phyloP scores from a whole-genome alignment of 257 asterid genomes.

The Solanum ossicruentum region DNA sequence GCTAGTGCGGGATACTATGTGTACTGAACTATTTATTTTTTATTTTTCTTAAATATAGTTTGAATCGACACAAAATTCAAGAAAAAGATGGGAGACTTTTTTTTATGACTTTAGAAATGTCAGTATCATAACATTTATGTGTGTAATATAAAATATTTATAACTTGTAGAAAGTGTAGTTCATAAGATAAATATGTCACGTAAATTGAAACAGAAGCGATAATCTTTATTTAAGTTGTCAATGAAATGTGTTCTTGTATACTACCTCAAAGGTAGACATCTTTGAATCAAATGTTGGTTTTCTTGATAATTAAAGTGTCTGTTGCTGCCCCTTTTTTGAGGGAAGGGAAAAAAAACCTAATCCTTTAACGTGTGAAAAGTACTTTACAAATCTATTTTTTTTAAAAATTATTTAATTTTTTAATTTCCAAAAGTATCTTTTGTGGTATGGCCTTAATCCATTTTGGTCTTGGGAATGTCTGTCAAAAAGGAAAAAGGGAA shows the following conservation, averaged over 20 bases:
- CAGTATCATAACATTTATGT: too few species aligned
- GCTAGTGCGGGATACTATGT: neutral
- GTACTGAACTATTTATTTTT: neutral
- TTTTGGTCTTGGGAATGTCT: slow-evolving; percentile 1
- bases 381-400: neutral
- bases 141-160: too few species aligned
- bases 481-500: neutral
- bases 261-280: slow-evolving; percentile 50
- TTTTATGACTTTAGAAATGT: too few species aligned
- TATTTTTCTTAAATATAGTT: fast-evolving
- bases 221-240: neutral
- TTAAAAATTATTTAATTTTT: neutral
- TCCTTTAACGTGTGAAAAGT: neutral
- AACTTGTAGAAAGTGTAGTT: too few species aligned
- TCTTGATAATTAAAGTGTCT: neutral
- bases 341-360: neutral
- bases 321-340: too few species aligned
- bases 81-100: neutral
- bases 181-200: neutral
- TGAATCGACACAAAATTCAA: neutral
- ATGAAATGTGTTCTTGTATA: slow-evolving; percentile 4
- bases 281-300: slow-evolving; percentile 40
- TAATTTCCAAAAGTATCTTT: neutral
- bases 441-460: neutral
- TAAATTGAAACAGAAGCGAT: neutral